Base-by-base conservation (phyloP, 1,139 yeast species). In the Kodamaea sp. region DNA sequence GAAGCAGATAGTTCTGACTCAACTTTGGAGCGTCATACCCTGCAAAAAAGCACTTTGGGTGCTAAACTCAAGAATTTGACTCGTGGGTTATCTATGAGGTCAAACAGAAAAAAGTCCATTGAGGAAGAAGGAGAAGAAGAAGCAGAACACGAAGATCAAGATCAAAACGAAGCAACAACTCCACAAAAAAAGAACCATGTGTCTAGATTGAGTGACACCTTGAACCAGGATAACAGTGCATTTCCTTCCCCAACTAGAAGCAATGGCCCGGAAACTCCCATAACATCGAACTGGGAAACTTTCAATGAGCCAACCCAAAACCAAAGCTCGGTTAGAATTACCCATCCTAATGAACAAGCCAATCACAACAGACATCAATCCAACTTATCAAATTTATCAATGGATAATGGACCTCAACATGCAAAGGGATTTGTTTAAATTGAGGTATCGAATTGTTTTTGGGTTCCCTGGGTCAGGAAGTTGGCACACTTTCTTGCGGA, bases 201-300 rank as follows among this genome's bases (percentile, higher is more conserved):
- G 16, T 52, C 61, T n/a, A 60, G 70, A 39, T 47, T 66, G 30
- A 64, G 70, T 42, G 72, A 66, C 35, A 61, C 65, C 3, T 38
- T 65, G 24, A 40, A 36, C 16, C 35, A 42, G 23, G 55, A 53
- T 25, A 50, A 46, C 24, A 42, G 35, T 28, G 43, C 42, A 15
- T 42, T 32, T 24, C 42, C 43, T 29, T 40, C 47, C 15, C 44
- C 50, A 16, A 37, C 43, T 22, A 47, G 31, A 13, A 38, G 39
- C 25, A 32, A 35, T 23, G 43, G 41, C 28, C 40, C 54, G 3
- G 35, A 27, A 12, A 43, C 53, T 5, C 56, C 56, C 11, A 51
- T 55, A 35, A 42, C 41, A 11, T 33, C 38, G 6, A 32, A 37
- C 19, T 39, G 38, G 33, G 38, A 39, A 15, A 4, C 25, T 4